Evolutionary conservation across 1,284 basidiomycete species (phyloP).

Genomic region (Grifola frondosa): DNA sequence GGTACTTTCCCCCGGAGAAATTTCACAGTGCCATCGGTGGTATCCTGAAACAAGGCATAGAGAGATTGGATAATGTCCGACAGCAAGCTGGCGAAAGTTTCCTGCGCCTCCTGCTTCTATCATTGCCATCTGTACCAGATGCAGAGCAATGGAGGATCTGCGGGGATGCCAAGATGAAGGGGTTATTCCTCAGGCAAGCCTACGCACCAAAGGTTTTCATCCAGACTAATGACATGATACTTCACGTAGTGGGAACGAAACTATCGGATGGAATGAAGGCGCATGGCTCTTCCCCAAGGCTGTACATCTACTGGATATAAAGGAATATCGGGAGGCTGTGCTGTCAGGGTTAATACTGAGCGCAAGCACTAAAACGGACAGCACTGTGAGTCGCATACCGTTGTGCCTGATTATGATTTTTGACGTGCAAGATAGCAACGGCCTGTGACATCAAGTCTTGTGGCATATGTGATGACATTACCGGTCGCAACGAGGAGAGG

Average conservation of each 20-base stretch:
- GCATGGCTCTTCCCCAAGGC: conserved; percentile 70
- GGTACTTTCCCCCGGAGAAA: conserved; percentile 58
- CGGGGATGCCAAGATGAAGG: conserved; percentile 44
- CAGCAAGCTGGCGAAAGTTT: conserved; percentile 73
- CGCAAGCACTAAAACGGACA: conserved; percentile 78
- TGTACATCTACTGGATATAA: conserved; percentile 65
- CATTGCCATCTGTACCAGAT: conserved; percentile 42
- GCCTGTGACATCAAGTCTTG: conserved; percentile 60
- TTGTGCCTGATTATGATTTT: conserved; percentile 7
- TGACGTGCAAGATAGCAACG: conserved; percentile 54
- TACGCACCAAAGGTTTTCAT: background rate
- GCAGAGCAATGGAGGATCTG: conserved; percentile 50
- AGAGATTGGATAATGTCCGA: conserved; percentile 89
- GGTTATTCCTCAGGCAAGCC: conserved; percentile 58
- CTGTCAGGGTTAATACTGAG: conserved; percentile 77
- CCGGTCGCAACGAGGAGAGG: conserved; percentile 34
- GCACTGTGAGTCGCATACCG: conserved; percentile 56
- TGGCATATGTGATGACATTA: conserved; percentile 55
- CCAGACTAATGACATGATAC: conserved; percentile 3
- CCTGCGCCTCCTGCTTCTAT: conserved; percentile 45
- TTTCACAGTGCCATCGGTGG: conserved; percentile 63
- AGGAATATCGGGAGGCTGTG: conserved; percentile 59
- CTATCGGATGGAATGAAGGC: conserved; percentile 64
- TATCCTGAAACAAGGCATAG: conserved; percentile 86
- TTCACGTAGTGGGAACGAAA: conserved; percentile 33